These are phyloP conservation scores for Hagleromyces aurorensis DNA, from an alignment of 805 yeast species.

Conservation along the genomic window DNA sequence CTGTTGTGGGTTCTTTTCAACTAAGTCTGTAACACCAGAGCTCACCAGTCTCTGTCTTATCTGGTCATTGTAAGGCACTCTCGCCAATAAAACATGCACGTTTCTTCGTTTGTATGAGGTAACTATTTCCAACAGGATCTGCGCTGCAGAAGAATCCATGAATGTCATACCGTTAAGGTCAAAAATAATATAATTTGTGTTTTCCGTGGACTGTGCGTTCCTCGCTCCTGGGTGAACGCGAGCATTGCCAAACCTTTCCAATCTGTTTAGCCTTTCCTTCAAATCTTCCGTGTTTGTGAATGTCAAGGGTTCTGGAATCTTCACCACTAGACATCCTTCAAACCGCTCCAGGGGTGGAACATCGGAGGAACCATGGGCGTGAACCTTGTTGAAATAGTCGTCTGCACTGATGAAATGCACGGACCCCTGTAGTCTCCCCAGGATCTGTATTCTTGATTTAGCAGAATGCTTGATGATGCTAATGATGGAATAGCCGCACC, in stretches of 20 bases:
- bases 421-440: slow-evolving; percentile 60
- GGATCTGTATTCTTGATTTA: slow-evolving; percentile 73
- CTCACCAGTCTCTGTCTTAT: slow-evolving; percentile 43
- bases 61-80: slow-evolving; percentile 43
- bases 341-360: slow-evolving; percentile 35
- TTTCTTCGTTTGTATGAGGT: slow-evolving; percentile 44
- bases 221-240: slow-evolving; percentile 71
- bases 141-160: slow-evolving; percentile 75
- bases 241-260: slow-evolving; percentile 72
- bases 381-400: slow-evolving; percentile 38
- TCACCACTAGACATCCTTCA: slow-evolving; percentile 70
- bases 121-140: slow-evolving; percentile 57
- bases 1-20: slow-evolving; percentile 24
- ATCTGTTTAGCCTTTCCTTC: slow-evolving; percentile 53
- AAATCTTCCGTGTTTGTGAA: slow-evolving; percentile 81
- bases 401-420: slow-evolving; percentile 66
- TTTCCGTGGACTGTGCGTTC: slow-evolving; percentile 35
- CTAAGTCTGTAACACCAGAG: slow-evolving; percentile 47
- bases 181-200: slow-evolving; percentile 53
- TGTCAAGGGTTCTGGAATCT: slow-evolving; percentile 81
- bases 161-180: slow-evolving; percentile 78
- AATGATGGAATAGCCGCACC: slow-evolving; percentile 70
- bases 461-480: slow-evolving; percentile 77
- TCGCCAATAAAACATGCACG: slow-evolving; percentile 51
- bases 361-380: slow-evolving; percentile 5